These are phyloP conservation scores for Eucalyptus globulus DNA, from an alignment of 345 rosid species.

Conservation along the genomic window DNA sequence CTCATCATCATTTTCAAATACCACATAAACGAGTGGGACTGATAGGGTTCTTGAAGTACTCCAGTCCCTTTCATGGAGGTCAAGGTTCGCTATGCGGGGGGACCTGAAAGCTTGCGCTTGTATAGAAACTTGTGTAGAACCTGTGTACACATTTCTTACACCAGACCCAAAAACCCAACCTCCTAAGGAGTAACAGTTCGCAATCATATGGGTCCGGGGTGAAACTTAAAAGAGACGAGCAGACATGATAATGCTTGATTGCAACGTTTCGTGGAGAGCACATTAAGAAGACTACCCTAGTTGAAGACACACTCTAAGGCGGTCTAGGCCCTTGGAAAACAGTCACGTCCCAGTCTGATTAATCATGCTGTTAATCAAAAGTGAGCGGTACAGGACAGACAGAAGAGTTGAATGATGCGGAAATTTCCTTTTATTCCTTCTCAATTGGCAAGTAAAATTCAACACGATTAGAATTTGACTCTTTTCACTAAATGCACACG, in stretches of 20 bases:
- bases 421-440: background rate
- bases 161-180: background rate
- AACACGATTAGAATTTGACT: background rate
- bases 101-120: background rate
- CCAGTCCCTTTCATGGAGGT: background rate
- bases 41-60: background rate
- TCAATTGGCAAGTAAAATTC: background rate
- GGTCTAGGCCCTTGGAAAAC: background rate
- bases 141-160: background rate
- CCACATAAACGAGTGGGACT: background rate
- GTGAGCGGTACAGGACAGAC: background rate
- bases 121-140: background rate
- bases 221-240: background rate
- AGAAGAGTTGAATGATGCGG: background rate
- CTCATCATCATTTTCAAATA: background rate
- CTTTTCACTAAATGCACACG: background rate
- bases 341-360: background rate
- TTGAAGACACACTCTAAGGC: background rate
- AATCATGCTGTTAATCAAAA: background rate
- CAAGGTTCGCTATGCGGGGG: background rate
- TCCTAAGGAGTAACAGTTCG: background rate
- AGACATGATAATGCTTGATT: background rate
- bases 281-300: background rate
- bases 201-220: background rate
- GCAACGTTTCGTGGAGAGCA: background rate